These are phyloP conservation scores for Chrysoporthe austroafricana DNA, from an alignment of 2,329 filamentous ascomycete species.

Conservation along the genomic window DNA sequence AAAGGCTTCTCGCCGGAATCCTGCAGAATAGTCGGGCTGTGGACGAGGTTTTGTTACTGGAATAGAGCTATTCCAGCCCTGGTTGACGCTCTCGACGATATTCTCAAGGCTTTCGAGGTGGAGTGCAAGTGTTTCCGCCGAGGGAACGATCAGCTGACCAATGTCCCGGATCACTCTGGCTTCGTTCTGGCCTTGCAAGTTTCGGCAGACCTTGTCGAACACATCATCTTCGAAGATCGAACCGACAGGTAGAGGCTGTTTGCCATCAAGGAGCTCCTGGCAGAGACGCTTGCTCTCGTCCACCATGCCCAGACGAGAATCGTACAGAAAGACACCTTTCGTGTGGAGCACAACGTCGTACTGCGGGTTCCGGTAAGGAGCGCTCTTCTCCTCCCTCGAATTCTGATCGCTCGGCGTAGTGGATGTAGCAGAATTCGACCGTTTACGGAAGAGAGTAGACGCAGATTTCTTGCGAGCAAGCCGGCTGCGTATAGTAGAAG, in stretches of 20 bases:
- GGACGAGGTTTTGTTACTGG: constrained; percentile 42
- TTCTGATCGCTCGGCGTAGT: constrained; percentile 38
- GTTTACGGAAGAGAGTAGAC: too few relatives aligned
- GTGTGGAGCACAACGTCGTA: constrained; percentile 40
- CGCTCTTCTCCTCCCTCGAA: constrained; percentile 39
- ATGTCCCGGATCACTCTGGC: too few relatives aligned
- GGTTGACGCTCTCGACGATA: constrained; percentile 46
- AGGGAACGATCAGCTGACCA: too few relatives aligned
- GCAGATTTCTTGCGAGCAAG: too few relatives aligned
- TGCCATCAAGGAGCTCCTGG: constrained; percentile 37
- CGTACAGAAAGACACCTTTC: constrained; percentile 42
- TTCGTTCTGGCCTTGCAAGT: too few relatives aligned
- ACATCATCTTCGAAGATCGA: constrained; percentile 37
- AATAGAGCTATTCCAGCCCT: constrained; percentile 47
- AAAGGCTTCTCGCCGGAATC: too few relatives aligned
- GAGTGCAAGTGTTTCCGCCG: constrained; percentile 6
- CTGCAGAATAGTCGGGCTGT: too few relatives aligned
- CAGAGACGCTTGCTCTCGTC: constrained; percentile 39
- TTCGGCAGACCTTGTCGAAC: too few relatives aligned
- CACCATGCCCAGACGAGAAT: constrained; percentile 37
- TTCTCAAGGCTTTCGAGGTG: constrained; percentile 36
- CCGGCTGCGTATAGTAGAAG: too few relatives aligned
- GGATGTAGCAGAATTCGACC: too few relatives aligned
- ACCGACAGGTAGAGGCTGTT: constrained; percentile 36
- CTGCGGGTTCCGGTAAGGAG: constrained; percentile 35